Conservation (phyloP, 1,139 yeast genomes). For the Suhomyces choctaworum region DNA sequence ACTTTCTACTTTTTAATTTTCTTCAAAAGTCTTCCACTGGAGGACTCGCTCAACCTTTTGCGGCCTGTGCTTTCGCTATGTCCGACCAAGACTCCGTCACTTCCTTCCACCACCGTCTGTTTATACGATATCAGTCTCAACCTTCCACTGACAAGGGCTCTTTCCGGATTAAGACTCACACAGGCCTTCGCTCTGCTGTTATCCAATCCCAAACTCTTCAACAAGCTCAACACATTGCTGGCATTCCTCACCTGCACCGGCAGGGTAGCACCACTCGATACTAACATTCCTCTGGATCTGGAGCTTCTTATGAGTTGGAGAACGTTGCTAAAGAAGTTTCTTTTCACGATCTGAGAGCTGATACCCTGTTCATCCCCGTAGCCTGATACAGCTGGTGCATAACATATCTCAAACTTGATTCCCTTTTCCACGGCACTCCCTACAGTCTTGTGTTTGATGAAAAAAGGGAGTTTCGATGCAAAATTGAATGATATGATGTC, state of each 20-base stretch:
- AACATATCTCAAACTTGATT: conserved; percentile 75
- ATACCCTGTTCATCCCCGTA: conserved; percentile 24
- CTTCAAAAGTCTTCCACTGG: conserved; percentile 31
- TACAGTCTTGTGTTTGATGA: conserved; percentile 77
- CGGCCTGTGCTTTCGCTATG: conserved; percentile 14
- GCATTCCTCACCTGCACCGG: conserved; percentile 64
- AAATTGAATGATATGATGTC: conserved; percentile 79
- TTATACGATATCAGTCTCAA: conserved; percentile 69
- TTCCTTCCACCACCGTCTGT: conserved; percentile 59
- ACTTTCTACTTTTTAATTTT: too few relatives aligned
- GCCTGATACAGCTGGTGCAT: conserved; percentile 53
- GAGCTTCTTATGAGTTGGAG: conserved; percentile 81
- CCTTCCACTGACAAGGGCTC: conserved; percentile 69
- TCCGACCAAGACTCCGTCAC: conserved; percentile 18
- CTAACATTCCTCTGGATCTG: conserved; percentile 73
- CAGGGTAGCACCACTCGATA: conserved; percentile 71
- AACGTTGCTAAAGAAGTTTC: conserved; percentile 67
- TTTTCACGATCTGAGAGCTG: conserved; percentile 38
- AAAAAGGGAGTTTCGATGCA: conserved; percentile 66
- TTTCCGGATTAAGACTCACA: conserved; percentile 58
- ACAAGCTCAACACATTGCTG: conserved; percentile 66
- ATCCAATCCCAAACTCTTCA: conserved; percentile 69
- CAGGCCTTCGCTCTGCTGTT: conserved; percentile 61
- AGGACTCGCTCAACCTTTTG: conserved; percentile 27
- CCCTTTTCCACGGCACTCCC: conserved; percentile 86